Percentiles rank a stretch among this genome's conserved stretches.
These are phyloP conservation scores for Spergularia azorica DNA, from an alignment of 179 eudicot genomes.

Conservation along the genomic window DNA sequence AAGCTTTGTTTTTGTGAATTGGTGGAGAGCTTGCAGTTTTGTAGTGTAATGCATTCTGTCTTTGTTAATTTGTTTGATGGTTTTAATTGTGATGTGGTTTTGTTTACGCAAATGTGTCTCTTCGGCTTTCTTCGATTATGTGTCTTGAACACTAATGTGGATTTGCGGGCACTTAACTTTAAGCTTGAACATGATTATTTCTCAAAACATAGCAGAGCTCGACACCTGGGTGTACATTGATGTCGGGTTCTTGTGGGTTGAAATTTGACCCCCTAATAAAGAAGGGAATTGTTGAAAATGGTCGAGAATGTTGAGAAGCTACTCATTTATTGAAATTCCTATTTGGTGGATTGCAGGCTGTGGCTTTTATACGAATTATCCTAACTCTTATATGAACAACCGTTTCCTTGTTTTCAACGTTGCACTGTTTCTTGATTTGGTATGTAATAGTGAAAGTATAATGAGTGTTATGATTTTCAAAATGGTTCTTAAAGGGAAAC, in stretches of 20 bases:
- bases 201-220: too few species aligned
- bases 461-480: too few species aligned
- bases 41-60: neutral
- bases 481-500: too few species aligned
- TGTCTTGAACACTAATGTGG: neutral
- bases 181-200: too few species aligned
- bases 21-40: neutral
- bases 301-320: too few species aligned
- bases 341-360: neutral
- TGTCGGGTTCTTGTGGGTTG: neutral
- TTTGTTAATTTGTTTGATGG: neutral
- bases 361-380: neutral
- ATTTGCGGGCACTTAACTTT: too few species aligned
- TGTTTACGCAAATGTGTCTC: neutral
- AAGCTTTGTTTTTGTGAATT: neutral
- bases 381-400: too few species aligned
- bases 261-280: neutral
- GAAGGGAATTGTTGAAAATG: neutral
- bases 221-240: too few species aligned
- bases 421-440: too few species aligned
- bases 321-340: neutral
- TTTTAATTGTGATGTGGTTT: too few species aligned
- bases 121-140: neutral
- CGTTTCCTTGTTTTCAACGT: too few species aligned
- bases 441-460: too few species aligned